Evolutionary conservation across 2,329 filamentous ascomycete species (phyloP).

Genomic region (Diaporthe nobilis): DNA sequence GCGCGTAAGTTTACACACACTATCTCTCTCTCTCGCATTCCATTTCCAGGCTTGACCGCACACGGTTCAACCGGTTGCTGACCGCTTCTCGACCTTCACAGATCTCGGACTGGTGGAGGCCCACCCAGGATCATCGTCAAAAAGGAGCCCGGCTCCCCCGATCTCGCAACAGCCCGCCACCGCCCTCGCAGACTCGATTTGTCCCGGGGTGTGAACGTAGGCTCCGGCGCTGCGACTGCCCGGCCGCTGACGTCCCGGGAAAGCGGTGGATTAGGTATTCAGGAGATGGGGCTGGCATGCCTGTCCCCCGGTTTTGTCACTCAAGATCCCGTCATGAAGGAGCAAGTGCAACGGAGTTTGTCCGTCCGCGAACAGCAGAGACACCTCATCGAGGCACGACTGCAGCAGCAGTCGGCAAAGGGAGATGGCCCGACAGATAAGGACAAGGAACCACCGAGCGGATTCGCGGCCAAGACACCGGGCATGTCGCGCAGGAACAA

Average conservation of each 20-base stretch:
- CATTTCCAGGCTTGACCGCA: conserved; percentile 41
- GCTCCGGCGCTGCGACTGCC: conserved; percentile 69
- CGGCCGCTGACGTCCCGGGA: conserved; percentile 86
- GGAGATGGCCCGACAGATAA: conserved; percentile 75
- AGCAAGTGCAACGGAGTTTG: conserved; percentile 94
- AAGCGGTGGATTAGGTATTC: conserved; percentile 78
- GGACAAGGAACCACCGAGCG: conserved; percentile 61
- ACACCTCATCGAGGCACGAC: conserved; percentile 91
- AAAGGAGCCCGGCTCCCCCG: conserved; percentile 83
- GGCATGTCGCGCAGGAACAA: conserved; percentile 82
- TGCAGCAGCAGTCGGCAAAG: conserved; percentile 89
- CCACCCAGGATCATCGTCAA: conserved; percentile 91
- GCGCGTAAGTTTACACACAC: conserved; percentile 65
- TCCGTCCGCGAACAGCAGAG: conserved; percentile 94
- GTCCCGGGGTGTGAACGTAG: conserved; percentile 71
- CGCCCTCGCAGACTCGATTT: conserved; percentile 84
- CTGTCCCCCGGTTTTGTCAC: conserved; percentile 96
- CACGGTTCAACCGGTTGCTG: conserved; percentile 44
- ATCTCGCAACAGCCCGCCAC: conserved; percentile 78
- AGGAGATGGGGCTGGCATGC: conserved; percentile 94
- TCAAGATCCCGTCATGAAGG: conserved; percentile 95
- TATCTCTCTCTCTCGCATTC: conserved; percentile 9
- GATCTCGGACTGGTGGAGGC: conserved; percentile 67
- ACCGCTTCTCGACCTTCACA: conserved; percentile 46
- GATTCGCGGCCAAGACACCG: conserved; percentile 77